A percentile compares a stretch with the other conserved stretches of the same genome.
These are phyloP conservation scores for Globisporangium barbulae DNA, from an alignment of 352 stramenopile species.

Conservation along the genomic window DNA sequence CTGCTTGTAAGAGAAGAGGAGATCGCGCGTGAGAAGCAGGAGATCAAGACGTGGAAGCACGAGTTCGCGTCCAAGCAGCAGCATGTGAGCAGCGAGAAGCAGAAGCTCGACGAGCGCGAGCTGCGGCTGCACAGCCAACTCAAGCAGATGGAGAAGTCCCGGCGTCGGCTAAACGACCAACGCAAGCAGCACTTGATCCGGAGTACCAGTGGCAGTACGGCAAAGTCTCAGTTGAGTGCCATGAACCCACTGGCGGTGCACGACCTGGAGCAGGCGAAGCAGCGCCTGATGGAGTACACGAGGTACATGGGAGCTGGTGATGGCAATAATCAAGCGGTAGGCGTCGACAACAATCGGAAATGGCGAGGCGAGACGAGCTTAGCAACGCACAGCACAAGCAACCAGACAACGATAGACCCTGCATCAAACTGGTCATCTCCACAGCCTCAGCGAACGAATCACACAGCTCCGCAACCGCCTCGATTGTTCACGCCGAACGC, in stretches of 20 bases:
- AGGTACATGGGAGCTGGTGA: constrained; percentile 2
- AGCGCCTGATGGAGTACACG: constrained; percentile 13
- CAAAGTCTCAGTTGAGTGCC: not conserved
- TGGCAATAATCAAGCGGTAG: no score
- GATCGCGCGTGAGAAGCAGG: constrained; percentile 1
- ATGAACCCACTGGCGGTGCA: constrained; percentile 8
- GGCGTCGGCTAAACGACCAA: constrained; percentile 41
- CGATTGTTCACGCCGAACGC: not conserved
- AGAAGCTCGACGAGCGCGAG: constrained; percentile 50
- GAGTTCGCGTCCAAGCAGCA: constrained; percentile 29
- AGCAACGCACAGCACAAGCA: not conserved
- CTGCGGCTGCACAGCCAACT: constrained; percentile 45
- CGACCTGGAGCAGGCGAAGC: constrained; percentile 18
- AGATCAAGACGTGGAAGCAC: constrained; percentile 21
- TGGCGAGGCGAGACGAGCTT: constrained; percentile 1
- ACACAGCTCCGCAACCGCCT: not conserved
- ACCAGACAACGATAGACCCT: not conserved
- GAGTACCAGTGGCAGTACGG: not conserved
- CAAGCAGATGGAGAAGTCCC: constrained; percentile 48
- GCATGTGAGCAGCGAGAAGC: constrained; percentile 33
- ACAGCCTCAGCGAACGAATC: not conserved
- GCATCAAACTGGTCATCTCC: not conserved
- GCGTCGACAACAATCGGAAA: constrained; percentile 16
- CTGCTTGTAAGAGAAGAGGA: constrained; percentile 17
- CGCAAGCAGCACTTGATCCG: constrained; percentile 34